Percentiles rank a stretch among this genome's conserved stretches.
These are phyloP conservation scores for Clarireedia monteithiana DNA, from an alignment of 2,329 filamentous ascomycete genomes.

Conservation along the genomic window DNA sequence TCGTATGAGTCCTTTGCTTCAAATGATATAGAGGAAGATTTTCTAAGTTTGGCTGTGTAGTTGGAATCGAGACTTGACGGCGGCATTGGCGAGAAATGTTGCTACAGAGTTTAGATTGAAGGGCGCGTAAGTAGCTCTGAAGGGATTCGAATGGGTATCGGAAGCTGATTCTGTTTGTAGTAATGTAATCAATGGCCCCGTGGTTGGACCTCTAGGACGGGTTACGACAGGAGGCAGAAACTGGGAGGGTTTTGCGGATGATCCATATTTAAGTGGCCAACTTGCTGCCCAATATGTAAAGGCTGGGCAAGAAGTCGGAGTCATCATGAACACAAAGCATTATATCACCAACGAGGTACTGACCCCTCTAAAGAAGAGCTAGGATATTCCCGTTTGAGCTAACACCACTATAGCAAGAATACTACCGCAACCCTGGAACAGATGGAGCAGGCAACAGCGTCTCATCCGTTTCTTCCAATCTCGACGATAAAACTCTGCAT, in stretches of 20 bases:
- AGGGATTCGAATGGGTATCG: no score
- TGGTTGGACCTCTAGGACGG: conserved; percentile 61
- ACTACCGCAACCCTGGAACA: conserved; percentile 29
- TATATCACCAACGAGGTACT: conserved; percentile 61
- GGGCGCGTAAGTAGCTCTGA: conserved; percentile 63
- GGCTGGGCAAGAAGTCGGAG: conserved; percentile 19
- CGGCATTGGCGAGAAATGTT: conserved; percentile 60
- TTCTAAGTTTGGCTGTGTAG: no score
- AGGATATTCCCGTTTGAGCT: no score
- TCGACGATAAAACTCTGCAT: conserved; percentile 68
- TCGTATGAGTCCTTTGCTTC: background rate
- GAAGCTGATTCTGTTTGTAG: no score
- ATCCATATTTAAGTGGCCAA: conserved; percentile 55
- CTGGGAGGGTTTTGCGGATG: conserved; percentile 47
- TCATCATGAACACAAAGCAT: conserved; percentile 25
- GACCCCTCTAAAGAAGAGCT: no score
- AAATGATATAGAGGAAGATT: no score
- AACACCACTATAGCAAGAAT: conserved; percentile 43
- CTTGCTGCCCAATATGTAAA: conserved; percentile 19
- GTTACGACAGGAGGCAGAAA: conserved; percentile 60
- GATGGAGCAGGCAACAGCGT: conserved; percentile 35
- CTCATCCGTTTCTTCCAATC: conserved; percentile 51
- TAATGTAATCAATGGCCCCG: conserved; percentile 33
- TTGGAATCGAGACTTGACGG: conserved; percentile 61
- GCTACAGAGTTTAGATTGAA: conserved; percentile 65